These are phyloP conservation scores for Conidiobolus incongruus DNA, from an alignment of 371 early-diverging fungal genomes.

Conservation along the genomic window DNA sequence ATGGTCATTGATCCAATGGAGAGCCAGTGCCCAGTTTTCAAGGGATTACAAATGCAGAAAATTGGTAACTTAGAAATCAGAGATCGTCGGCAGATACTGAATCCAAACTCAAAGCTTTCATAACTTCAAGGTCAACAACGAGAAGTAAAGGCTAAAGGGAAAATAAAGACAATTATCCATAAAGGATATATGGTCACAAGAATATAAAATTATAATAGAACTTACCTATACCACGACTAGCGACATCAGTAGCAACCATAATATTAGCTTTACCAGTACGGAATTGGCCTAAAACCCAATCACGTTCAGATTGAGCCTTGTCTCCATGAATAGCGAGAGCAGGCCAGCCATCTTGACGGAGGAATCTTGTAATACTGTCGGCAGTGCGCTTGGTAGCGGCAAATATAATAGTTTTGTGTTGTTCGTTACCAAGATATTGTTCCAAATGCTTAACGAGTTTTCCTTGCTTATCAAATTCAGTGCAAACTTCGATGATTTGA, in stretches of 20 bases:
- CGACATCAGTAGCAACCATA: slow-evolving; percentile 99
- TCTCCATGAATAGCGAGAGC: slow-evolving; percentile 98
- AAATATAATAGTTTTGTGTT: slow-evolving; percentile 89
- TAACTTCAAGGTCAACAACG: slow-evolving; percentile 3
- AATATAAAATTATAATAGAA: no score
- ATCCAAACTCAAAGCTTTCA: no score
- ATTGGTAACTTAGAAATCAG: no score
- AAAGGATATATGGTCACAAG: no score
- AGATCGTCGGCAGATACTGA: no score
- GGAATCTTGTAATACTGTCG: slow-evolving; percentile 78
- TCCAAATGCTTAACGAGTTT: slow-evolving; percentile 32
- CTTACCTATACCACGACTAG: slow-evolving; percentile 97
- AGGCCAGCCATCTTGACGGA: slow-evolving; percentile 83
- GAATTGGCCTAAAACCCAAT: slow-evolving; percentile 88
- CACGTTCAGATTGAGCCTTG: slow-evolving; percentile 95
- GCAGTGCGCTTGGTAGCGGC: slow-evolving; percentile 94
- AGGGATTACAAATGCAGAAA: no score
- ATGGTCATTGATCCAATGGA: no score
- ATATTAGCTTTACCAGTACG: slow-evolving; percentile 73
- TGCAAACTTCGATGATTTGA: slow-evolving; percentile 76
- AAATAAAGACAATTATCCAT: neutral
- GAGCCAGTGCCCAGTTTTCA: no score
- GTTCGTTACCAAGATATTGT: slow-evolving; percentile 46
- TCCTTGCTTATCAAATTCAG: slow-evolving; percentile 71
- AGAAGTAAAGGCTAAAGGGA: slow-evolving; percentile 5